Base-by-base conservation (phyloP, 192 early-diverging fungal species). In the Chytriomyces confervae region DNA sequence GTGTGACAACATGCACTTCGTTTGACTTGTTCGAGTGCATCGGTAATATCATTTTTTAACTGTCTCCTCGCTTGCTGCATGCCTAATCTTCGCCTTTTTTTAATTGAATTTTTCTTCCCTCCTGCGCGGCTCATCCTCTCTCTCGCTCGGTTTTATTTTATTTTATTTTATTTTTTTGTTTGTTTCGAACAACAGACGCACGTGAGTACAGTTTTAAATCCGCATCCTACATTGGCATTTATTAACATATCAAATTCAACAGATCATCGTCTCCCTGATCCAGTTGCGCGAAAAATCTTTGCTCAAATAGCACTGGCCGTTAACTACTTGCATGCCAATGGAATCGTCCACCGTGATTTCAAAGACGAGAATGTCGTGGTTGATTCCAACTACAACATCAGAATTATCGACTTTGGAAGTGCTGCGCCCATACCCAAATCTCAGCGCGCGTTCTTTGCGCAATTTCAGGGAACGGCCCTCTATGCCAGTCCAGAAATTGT, bases 21-120 rank as follows among this genome's bases (percentile, higher is more conserved):
- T 87, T 84, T 64, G 86, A 87, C 60, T 71, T 87, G 61, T 87
- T 87, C 77, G 86, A 87, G 79, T 87, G 86, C 68, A 87, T 87
- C n/a, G 85, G 79, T 85, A 75, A 29, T 10, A 45, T 44, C 20
- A 36, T 74, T n/a, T 13, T 16, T 43, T 53, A n/a, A n/a, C n/a
- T n/a, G n/a, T n/a, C n/a, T n/a, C n/a, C n/a, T n/a, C n/a, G n/a
- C n/a, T n/a, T n/a, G n/a, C n/a, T 8, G 51, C 8, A 53, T 10
- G 8, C 8, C n/a, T n/a, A n/a, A n/a, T n/a, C 13, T 57, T 11
- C 13, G 13, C 20, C 2, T 11, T 18, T 36, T 0, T 2, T 36
- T 36, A 36, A n/a, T n/a, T n/a, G n/a, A n/a, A n/a, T n/a, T n/a
- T n/a, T n/a, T n/a, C n/a, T n/a, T n/a, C n/a, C n/a, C n/a, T n/a